These are phyloP conservation scores for Rhizoctonia solani DNA, from an alignment of 1,284 basidiomycete genomes.

Conservation along the genomic window DNA sequence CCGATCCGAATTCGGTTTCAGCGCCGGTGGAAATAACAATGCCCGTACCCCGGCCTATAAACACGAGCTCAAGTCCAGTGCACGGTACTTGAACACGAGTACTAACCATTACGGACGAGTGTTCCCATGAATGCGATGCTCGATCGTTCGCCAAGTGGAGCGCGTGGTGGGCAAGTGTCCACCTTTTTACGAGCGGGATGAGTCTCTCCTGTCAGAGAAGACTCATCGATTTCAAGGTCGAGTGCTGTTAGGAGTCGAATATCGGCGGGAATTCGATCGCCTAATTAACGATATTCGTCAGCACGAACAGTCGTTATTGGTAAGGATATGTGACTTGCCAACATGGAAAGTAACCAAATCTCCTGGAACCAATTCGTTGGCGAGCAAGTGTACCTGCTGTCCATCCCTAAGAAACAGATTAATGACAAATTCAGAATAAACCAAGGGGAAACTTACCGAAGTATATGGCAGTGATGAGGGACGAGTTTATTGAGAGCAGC, in stretches of 20 bases:
- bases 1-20: constrained; percentile 92
- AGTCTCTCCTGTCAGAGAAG: constrained; percentile 93
- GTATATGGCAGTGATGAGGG: constrained; percentile 92
- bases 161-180: constrained; percentile 63
- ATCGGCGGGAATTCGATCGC: constrained; percentile 95
- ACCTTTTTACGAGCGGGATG: constrained; percentile 73
- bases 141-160: constrained; percentile 81
- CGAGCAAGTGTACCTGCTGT: constrained; percentile 76
- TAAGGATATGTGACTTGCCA: constrained; percentile 90
- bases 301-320: constrained; percentile 84
- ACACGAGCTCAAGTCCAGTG: constrained; percentile 35
- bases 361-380: constrained; percentile 93
- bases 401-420: constrained; percentile 58
- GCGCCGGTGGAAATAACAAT: constrained; percentile 90
- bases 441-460: constrained; percentile 62
- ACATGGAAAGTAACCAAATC: constrained; percentile 90
- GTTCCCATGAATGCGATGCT: constrained; percentile 98
- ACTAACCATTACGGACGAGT: constrained; percentile 83
- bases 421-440: neutral
- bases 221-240: constrained; percentile 94
- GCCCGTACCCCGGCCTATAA: constrained; percentile 76
- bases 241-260: constrained; percentile 78
- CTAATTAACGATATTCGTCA: constrained; percentile 51
- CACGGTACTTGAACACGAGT: constrained; percentile 29
- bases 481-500: constrained; percentile 96